Evolutionary conservation across 2,329 filamentous ascomycete genomes (phyloP).

Genomic region (Arthrobotrys musiformis): DNA sequence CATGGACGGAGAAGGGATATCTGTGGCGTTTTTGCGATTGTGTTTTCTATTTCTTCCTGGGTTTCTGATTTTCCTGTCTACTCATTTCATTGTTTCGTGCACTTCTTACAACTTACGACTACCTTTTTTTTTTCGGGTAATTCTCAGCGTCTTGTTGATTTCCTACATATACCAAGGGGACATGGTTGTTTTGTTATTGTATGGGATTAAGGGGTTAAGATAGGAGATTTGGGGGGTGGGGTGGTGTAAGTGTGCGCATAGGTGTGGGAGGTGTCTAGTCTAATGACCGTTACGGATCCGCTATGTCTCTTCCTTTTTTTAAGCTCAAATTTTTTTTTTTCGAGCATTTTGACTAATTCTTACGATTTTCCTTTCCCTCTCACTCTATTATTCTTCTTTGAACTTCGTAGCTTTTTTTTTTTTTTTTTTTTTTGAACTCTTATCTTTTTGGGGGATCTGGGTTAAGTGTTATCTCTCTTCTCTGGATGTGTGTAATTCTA

Average conservation of each 20-base stretch:
- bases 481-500: constrained; percentile 1
- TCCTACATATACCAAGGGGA: constrained; percentile 47
- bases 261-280: constrained; percentile 26
- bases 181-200: constrained; percentile 37
- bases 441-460: no score
- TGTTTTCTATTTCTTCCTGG: constrained; percentile 6
- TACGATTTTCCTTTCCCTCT: constrained; percentile 34
- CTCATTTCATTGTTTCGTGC: no score
- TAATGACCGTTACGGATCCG: constrained; percentile 53
- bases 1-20: constrained; percentile 26
- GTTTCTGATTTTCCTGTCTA: background rate
- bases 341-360: background rate
- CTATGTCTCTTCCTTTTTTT: constrained; percentile 31
- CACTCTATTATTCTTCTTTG: background rate
- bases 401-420: background rate
- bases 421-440: constrained; percentile 1
- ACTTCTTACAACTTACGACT: background rate
- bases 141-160: constrained; percentile 30
- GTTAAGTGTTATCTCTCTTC: background rate
- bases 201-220: constrained; percentile 38
- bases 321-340: background rate
- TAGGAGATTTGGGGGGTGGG: no score
- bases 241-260: constrained; percentile 4
- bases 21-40: constrained; percentile 39
- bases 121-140: constrained; percentile 31